Evolutionary conservation across 1,139 yeast genomes (phyloP), one percentile per base, ranked within the genome.

Genomic region (Ogataea hybrid): DNA sequence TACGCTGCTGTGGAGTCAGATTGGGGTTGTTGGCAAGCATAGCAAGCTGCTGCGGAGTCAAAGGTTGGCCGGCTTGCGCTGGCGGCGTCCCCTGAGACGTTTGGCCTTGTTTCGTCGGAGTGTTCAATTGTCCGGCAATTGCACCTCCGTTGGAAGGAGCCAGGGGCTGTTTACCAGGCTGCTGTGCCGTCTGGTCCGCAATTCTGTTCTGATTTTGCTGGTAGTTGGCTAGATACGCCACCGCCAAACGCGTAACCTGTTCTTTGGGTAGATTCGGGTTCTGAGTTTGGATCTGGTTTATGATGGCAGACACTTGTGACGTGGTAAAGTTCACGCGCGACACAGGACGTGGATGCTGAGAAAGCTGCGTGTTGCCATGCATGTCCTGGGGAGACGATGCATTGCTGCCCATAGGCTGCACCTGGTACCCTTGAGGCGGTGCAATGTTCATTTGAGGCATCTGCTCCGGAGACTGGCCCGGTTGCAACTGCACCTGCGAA

Each of bases 181-280:
- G 42, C 35, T 25, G 48, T 6, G 28, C 29, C 2, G 39, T 25
- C 35, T 28, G 33, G 15, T 35, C 40, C 14, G 48, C 41, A 14
- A 44, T 59, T 57, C 55, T 62, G 66, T 46, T 68, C 69, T 53
- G 55, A 40, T 68, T 73, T 33, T 76, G 79, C 42, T 76, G 82
- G 22, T 76, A 62, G 47, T 71, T 76, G 3, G 85, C 84, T 46
- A 84, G 65, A 55, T 82, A 83, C 25, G 81, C 77, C 6, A 85
- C 86, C 0, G 90, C 90, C 47, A 81, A 66, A 52, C 80, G 78
- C 0, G 87, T 80, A 2, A 83, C 89, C 53, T 84, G 88, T 44
- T 81, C 86, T 48, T 81, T 80, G 3, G 83, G 70, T 56, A 82
- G 67, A 22, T 73, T 74, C 1, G 94, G 94, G 56, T 84, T 77